These are phyloP conservation scores for Phylloporus arenicola DNA, from an alignment of 768 basidiomycete species.

Conservation along the genomic window DNA sequence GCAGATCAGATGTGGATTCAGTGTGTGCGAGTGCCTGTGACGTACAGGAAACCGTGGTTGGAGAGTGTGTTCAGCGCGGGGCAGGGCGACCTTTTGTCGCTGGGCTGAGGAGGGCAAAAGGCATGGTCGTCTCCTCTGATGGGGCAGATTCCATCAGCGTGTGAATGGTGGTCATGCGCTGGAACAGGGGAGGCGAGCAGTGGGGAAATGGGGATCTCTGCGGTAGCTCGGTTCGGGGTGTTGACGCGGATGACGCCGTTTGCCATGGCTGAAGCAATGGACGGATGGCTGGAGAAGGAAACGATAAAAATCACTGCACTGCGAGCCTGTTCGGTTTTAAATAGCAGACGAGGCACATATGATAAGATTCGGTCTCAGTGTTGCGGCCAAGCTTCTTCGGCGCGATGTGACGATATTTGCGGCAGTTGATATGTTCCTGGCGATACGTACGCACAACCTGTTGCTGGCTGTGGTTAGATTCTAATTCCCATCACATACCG, in stretches of 20 bases:
- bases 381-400: neutral
- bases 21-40: conserved; percentile 6
- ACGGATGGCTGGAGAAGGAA: neutral
- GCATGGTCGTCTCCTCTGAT: conserved; percentile 34
- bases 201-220: conserved; percentile 5
- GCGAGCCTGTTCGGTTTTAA: neutral
- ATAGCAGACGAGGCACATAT: neutral
- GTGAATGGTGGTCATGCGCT: conserved; percentile 21
- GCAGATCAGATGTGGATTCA: neutral
- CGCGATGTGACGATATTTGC: neutral
- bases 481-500: neutral
- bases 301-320: neutral
- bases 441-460: neutral
- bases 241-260: neutral
- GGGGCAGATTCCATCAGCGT: conserved; percentile 32
- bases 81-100: conserved; percentile 60
- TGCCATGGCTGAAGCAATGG: conserved; percentile 3
- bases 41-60: conserved; percentile 72
- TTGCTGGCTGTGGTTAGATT: neutral
- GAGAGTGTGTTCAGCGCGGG: conserved; percentile 72
- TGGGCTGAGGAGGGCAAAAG: conserved; percentile 40
- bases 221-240: neutral
- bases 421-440: neutral
- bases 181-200: conserved; percentile 7
- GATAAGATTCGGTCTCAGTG: neutral